Evolutionary conservation across 2,329 filamentous ascomycete genomes (phyloP).

Genomic region (Trichoderma pleuroti): DNA sequence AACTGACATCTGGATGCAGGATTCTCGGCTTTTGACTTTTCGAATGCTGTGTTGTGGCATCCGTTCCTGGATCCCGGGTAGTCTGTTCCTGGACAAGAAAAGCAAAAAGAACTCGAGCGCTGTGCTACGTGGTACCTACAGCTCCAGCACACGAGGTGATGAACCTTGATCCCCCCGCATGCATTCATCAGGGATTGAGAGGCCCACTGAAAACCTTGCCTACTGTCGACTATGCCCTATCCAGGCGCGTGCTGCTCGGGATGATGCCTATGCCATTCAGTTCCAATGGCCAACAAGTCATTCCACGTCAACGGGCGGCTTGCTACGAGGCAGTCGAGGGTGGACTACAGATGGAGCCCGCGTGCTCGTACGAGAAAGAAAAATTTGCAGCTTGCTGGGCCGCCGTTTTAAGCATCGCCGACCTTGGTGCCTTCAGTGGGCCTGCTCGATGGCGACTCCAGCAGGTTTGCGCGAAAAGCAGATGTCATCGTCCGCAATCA

Average conservation of each 20-base stretch:
- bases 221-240: slow-evolving; percentile 1
- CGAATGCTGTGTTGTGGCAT: not conserved
- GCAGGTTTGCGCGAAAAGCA: not conserved
- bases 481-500: slow-evolving; percentile 12
- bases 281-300: not conserved
- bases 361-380: not conserved
- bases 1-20: not conserved
- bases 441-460: not conserved
- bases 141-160: not conserved
- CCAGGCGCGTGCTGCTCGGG: not conserved
- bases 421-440: slow-evolving; percentile 3
- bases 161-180: slow-evolving; percentile 7
- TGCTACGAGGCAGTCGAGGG: not conserved
- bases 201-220: slow-evolving; percentile 3
- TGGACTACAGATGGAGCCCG: slow-evolving; percentile 6
- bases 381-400: not conserved
- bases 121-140: not conserved
- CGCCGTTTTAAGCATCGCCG: not conserved
- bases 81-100: not conserved
- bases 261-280: not conserved
- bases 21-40: not conserved
- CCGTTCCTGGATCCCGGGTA: slow-evolving; percentile 17
- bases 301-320: not conserved
- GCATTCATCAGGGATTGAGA: slow-evolving; percentile 3
- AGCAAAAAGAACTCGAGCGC: not conserved